Evolutionary conservation across 108 stramenopile genomes (phyloP), one percentile per base, ranked within the genome.

Genomic region (Skeletonema tropicum): DNA sequence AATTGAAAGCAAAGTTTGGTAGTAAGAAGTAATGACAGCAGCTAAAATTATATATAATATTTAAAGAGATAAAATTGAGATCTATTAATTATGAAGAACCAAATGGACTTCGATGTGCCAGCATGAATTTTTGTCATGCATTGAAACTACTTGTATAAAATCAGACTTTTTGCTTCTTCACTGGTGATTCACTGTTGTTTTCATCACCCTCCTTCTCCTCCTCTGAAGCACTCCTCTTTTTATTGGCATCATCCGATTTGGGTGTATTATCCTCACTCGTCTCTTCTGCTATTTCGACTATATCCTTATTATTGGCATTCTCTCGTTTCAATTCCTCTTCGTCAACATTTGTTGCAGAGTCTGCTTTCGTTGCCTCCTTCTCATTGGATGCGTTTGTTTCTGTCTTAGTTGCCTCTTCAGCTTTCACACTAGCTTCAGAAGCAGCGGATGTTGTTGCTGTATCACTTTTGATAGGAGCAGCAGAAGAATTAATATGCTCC

Each of bases 1-100:
- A 67, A 30, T 32, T 83, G 38, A 76, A 68, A 41, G 48, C 39
- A 12, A 42, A 75, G 2, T 82, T 73, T 69, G 75, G 66, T 3
- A 57, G 69, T 66, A 49, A 11, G n/a, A 5, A 6, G 23, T 8
- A 52, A 1, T 4, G 4, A 19, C 2, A 19, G 23, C 23, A 35
- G 6, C 33, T 35, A 35, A 5, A 5, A 35, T 32, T 3, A 32
- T 35, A 5, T 7, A 35, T 35, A 35, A 35, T 48, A 48, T 6
- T 21, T 19, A 2, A 23, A 23, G 23, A 55, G 23, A 55, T 55
- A 23, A 23, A 55, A 55, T 55, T 23, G 8, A 55, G 23, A 55
- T 55, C 21, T 55, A 55, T 55, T 55, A 55, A 55, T 55, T 55
- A 55, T 23, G 52, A 55, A 55, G 14, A 45, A 45, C 42, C 42